These are phyloP conservation scores for Eucalyptus camaldulensis DNA, from an alignment of 345 rosid genomes.

Conservation along the genomic window DNA sequence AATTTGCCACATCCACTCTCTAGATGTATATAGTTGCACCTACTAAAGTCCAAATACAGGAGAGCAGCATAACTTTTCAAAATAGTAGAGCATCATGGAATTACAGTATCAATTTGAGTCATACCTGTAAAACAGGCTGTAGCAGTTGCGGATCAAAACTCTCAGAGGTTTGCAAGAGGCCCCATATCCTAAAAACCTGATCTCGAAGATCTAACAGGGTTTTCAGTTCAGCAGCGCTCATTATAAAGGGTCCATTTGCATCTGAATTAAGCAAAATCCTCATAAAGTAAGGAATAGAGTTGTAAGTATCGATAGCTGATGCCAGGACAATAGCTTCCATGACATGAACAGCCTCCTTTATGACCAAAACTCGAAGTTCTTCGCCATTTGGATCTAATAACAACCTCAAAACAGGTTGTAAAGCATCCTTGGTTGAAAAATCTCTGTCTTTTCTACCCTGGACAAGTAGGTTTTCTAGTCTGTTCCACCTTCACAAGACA, in stretches of 20 bases:
- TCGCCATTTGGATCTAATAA: slow-evolving; percentile 67
- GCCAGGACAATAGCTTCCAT: slow-evolving; percentile 64
- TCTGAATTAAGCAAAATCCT: slow-evolving; percentile 34
- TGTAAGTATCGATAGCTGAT: slow-evolving; percentile 51
- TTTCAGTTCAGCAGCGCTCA: slow-evolving; percentile 43
- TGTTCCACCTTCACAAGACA: slow-evolving; percentile 57
- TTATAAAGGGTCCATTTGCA: slow-evolving; percentile 35
- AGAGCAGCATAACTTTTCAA: not conserved
- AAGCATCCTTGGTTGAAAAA: slow-evolving; percentile 77
- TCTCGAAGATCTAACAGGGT: slow-evolving; percentile 60
- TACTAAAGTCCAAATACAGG: not conserved
- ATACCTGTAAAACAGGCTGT: slow-evolving; percentile 81
- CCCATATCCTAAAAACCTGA: slow-evolving; percentile 76
- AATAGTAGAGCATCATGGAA: not conserved
- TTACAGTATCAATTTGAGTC: not conserved
- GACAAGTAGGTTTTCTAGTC: slow-evolving; percentile 86
- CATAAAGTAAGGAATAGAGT: slow-evolving; percentile 49
- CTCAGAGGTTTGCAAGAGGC: slow-evolving; percentile 54
- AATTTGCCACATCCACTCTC: not conserved
- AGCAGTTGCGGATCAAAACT: slow-evolving; percentile 71
- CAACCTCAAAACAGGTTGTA: slow-evolving; percentile 82
- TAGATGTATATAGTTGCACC: not conserved
- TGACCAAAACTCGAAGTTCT: slow-evolving; percentile 62
- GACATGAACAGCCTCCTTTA: slow-evolving; percentile 75
- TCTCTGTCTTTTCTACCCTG: slow-evolving; percentile 94